Conservation (phyloP, 2,329 filamentous ascomycete species). For the Ophiosphaerella herpotricha region DNA sequence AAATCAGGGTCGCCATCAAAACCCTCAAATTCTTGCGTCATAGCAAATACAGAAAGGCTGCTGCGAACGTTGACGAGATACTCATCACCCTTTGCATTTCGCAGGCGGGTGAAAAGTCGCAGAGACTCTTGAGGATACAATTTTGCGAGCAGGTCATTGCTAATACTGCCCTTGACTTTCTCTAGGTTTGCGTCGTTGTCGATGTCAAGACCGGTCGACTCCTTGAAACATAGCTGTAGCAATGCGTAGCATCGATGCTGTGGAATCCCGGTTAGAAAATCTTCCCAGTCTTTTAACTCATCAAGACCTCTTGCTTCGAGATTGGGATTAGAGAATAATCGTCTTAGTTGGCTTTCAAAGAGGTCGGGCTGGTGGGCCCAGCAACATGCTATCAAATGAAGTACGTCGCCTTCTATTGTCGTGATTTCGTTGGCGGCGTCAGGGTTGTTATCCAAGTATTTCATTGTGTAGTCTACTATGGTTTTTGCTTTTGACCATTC, state of each 20-base stretch:
- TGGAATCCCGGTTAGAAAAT: constrained; percentile 11
- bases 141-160: constrained; percentile 6
- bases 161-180: constrained; percentile 5
- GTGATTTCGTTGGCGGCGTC: constrained; percentile 10
- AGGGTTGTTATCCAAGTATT: constrained; percentile 20
- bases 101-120: constrained; percentile 24
- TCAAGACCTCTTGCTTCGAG: background rate
- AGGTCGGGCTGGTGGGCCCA: constrained; percentile 28
- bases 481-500: constrained; percentile 17
- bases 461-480: constrained; percentile 21
- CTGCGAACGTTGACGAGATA: constrained; percentile 10
- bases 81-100: constrained; percentile 19
- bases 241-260: constrained; percentile 21
- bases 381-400: constrained; percentile 24
- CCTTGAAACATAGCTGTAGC: constrained; percentile 21
- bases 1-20: constrained; percentile 16
- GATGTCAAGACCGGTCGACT: constrained; percentile 16
- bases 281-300: background rate
- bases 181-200: constrained; percentile 21
- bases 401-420: constrained; percentile 8
- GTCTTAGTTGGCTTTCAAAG: constrained; percentile 21
- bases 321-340: constrained; percentile 4
- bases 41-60: constrained; percentile 7
- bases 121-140: constrained; percentile 22
- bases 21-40: background rate